These are phyloP conservation scores for Trypanosoma grayi DNA, from an alignment of 208 protist species.

Conservation along the genomic window DNA sequence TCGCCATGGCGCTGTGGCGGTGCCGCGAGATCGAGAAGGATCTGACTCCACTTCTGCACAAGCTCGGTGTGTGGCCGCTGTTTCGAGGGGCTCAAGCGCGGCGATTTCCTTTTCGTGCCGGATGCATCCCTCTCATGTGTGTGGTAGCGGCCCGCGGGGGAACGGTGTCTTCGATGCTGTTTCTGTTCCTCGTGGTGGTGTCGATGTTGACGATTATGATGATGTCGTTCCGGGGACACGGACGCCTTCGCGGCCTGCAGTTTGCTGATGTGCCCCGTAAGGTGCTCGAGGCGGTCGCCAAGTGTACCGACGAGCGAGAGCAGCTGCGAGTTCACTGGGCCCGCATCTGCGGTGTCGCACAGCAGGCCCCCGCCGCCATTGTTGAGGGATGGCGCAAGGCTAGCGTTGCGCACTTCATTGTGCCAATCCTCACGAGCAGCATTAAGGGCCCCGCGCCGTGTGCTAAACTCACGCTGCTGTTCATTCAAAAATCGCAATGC, in stretches of 20 bases:
- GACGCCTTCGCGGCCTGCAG: not conserved
- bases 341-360: not conserved
- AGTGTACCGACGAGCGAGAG: conserved; percentile 20
- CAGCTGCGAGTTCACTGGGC: conserved; percentile 15
- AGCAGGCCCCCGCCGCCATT: not conserved
- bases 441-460: conserved; percentile 22
- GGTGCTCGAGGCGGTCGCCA: conserved; percentile 30
- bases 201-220: not conserved
- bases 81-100: not conserved
- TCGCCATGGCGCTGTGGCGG: not conserved
- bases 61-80: not conserved
- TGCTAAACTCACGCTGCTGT: conserved; percentile 14
- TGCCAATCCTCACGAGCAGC: conserved; percentile 37
- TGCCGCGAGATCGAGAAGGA: conserved; percentile 14
- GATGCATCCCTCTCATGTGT: not conserved
- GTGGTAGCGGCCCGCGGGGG: not conserved
- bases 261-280: conserved; percentile 17
- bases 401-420: conserved; percentile 10
- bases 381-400: not conserved
- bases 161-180: too few relatives aligned
- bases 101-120: not conserved
- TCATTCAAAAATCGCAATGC: conserved; percentile 32
- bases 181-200: too few relatives aligned
- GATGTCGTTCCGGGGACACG: not conserved
- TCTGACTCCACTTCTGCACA: conserved; percentile 25